phyloP scores from a whole-genome alignment of 805 yeast genomes.

The Candida mattraensis region DNA sequence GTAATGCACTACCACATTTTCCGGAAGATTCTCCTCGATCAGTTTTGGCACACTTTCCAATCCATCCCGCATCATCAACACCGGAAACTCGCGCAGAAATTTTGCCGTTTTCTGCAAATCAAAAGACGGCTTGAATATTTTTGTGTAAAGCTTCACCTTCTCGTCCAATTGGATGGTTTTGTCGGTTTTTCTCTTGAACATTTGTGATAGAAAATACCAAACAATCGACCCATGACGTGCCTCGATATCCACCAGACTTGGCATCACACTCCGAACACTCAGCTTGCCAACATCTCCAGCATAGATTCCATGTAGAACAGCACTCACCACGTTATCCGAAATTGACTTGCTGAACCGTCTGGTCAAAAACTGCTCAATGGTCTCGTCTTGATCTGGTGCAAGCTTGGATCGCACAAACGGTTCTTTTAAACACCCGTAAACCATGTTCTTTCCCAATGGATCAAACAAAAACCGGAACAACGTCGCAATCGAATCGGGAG shows the following conservation, averaged over 20 bases:
- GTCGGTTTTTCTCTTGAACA: slow-evolving; percentile 20
- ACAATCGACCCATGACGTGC: slow-evolving; percentile 57
- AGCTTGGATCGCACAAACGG: slow-evolving; percentile 40
- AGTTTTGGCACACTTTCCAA: slow-evolving; percentile 51
- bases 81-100: slow-evolving; percentile 54
- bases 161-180: slow-evolving; percentile 22
- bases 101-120: slow-evolving; percentile 38
- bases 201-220: slow-evolving; percentile 41
- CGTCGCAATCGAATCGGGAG: slow-evolving; percentile 43
- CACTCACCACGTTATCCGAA: slow-evolving; percentile 68
- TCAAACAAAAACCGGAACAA: slow-evolving; percentile 31
- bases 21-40: slow-evolving; percentile 38
- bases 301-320: slow-evolving; percentile 84
- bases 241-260: slow-evolving; percentile 58
- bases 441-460: slow-evolving; percentile 32
- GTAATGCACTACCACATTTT: slow-evolving; percentile 43
- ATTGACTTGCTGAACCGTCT: slow-evolving; percentile 66
- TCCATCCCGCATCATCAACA: slow-evolving; percentile 57
- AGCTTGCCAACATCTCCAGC: slow-evolving; percentile 76
- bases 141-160: slow-evolving; percentile 39
- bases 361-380: slow-evolving; percentile 61
- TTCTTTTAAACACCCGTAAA: slow-evolving; percentile 49
- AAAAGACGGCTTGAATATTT: slow-evolving; percentile 39
- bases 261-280: slow-evolving; percentile 64
- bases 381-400: slow-evolving; percentile 54